Evolutionary conservation across 2,329 filamentous ascomycete genomes (phyloP).

Genomic region (Neofusicoccum sp.): DNA sequence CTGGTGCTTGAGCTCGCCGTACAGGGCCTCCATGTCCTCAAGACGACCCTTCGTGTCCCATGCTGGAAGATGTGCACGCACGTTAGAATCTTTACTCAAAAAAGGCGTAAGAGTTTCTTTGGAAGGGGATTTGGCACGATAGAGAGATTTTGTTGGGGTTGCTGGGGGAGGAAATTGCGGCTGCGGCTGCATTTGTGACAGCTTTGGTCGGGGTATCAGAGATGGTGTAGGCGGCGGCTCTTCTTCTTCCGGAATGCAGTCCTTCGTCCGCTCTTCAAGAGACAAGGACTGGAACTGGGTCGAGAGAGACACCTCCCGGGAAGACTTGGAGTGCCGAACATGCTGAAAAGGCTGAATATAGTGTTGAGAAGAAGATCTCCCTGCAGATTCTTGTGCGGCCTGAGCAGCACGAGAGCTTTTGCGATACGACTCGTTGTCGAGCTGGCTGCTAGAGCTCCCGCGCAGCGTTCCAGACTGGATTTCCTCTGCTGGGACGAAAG

Average conservation of each 20-base stretch:
- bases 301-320: slow-evolving; percentile 7
- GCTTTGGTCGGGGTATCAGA: slow-evolving; percentile 18
- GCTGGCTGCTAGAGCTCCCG: background rate
- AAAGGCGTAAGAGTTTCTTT: slow-evolving; percentile 40
- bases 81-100: slow-evolving; percentile 73
- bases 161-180: background rate
- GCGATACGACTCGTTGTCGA: background rate
- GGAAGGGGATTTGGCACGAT: slow-evolving; percentile 4
- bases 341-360: background rate
- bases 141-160: background rate
- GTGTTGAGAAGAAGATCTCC: background rate
- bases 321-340: background rate
- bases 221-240: slow-evolving; percentile 16
- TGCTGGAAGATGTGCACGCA: slow-evolving; percentile 55
- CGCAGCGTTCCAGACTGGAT: background rate
- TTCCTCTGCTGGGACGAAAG: slow-evolving; percentile 10
- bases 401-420: background rate
- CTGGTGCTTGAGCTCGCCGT: slow-evolving; percentile 67
- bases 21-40: slow-evolving; percentile 72
- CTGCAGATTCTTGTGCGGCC: background rate
- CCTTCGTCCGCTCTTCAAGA: background rate
- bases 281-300: slow-evolving; percentile 9
- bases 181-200: slow-evolving; percentile 20
- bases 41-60: slow-evolving; percentile 80
- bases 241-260: slow-evolving; percentile 15